These are phyloP conservation scores for Ascochyta koolunga DNA, from an alignment of 2,329 filamentous ascomycete species.

Conservation along the genomic window DNA sequence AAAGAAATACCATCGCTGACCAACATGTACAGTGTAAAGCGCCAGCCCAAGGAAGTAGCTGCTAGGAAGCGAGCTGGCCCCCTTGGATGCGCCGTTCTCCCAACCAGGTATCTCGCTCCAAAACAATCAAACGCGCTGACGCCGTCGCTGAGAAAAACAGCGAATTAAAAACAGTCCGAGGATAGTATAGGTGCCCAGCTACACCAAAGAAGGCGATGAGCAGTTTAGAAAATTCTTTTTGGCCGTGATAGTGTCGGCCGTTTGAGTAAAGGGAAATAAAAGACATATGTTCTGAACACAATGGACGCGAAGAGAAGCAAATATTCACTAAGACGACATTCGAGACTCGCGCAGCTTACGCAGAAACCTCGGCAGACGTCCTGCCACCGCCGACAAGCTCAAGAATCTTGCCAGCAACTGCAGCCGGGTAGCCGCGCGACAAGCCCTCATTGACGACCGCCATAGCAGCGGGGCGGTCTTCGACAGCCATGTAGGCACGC, in stretches of 20 bases:
- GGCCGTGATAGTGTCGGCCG: slow-evolving; percentile 20
- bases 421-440: slow-evolving; percentile 84
- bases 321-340: neutral
- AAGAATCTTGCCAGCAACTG: slow-evolving; percentile 91
- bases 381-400: slow-evolving; percentile 70
- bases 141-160: slow-evolving; percentile 26
- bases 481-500: slow-evolving; percentile 83
- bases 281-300: slow-evolving; percentile 6
- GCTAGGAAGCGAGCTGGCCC: slow-evolving; percentile 1
- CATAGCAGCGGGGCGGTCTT: slow-evolving; percentile 78
- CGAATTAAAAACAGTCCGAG: neutral
- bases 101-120: slow-evolving; percentile 21
- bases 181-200: slow-evolving; percentile 24
- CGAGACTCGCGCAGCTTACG: slow-evolving; percentile 5
- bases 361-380: slow-evolving; percentile 28
- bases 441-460: slow-evolving; percentile 88
- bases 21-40: neutral
- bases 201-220: slow-evolving; percentile 23
- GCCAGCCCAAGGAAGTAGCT: neutral
- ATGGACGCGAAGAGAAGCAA: slow-evolving; percentile 13
- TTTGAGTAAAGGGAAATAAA: slow-evolving; percentile 22
- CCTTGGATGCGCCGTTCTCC: slow-evolving; percentile 10
- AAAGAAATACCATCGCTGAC: slow-evolving; percentile 23
- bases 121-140: slow-evolving; percentile 17
- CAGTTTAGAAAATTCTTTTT: slow-evolving; percentile 20